Percentiles rank a stretch among this genome's conserved stretches.
phyloP scores from a whole-genome alignment of 441 rosid species.

The Lepidium campestre region DNA sequence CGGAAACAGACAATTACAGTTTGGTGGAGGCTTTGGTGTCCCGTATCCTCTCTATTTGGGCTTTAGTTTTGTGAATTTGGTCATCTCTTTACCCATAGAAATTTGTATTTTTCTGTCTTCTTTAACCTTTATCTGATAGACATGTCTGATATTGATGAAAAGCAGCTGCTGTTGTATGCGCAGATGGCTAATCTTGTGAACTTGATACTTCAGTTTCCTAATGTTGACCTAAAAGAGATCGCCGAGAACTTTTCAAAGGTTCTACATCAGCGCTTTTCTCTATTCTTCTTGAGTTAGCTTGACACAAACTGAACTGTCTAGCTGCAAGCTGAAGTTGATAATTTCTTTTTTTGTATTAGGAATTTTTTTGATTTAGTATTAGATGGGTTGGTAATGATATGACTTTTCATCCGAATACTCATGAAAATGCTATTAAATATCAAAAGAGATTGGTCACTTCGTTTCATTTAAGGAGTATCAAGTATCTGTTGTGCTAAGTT shows the following conservation, averaged over 20 bases:
- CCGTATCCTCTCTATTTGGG: conserved; percentile 59
- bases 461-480: background rate
- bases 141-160: conserved; percentile 69
- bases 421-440: background rate
- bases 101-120: conserved; percentile 14
- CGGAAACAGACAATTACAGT: conserved; percentile 51
- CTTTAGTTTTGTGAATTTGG: conserved; percentile 9
- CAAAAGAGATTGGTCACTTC: background rate
- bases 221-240: conserved; percentile 58
- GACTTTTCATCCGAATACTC: background rate
- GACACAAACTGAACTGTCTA: background rate
- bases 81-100: background rate
- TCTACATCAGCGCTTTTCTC: background rate
- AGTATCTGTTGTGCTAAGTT: background rate
- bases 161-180: conserved; percentile 82
- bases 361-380: background rate
- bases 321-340: background rate
- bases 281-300: background rate
- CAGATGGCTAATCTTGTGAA: conserved; percentile 93
- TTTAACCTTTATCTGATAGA: conserved; percentile 46
- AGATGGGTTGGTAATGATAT: background rate
- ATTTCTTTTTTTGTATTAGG: background rate
- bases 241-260: conserved; percentile 91
- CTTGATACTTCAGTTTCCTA: conserved; percentile 69
- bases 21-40: conserved; percentile 80